Evolutionary conservation across 192 early-diverging fungal species (phyloP), one percentile per base, ranked within the genome.

Genomic region (Mortierella antarctica): DNA sequence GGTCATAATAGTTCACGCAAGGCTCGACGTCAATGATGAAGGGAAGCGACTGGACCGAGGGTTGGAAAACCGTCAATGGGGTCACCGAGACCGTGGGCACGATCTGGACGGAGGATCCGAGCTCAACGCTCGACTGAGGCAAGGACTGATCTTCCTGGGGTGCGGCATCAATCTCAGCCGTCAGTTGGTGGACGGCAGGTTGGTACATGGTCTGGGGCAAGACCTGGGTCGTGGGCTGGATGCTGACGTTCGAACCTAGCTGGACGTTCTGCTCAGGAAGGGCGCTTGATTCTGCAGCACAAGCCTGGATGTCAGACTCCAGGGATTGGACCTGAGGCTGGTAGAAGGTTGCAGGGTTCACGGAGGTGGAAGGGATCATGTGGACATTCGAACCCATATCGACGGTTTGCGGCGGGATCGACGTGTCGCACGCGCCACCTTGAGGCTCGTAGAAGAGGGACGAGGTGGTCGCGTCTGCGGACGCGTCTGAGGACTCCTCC

Each of bases 121-220:
- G 18, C 1, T 69, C 45, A 23, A 76, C 67, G 12, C 65, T 76
- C 12, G 74, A 76, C 61, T 76, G 74, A 21, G 74, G 66, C 18
- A 76, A 47, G 0, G 74, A 69, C 42, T 76, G 74, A 39, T 76
- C 67, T 23, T 67, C 6, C 23, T 61, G 20, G 20, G 73, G 44
- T 1, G 65, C 54, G 3, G 74, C 59, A 5, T 60, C 47, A 20
- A 76, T 48, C 5, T 41, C 49, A 0, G 74, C 64, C 1, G 58
- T 45, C 53, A 76, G 18, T 21, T 76, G 74, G 9, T 63, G 67
- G 14, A 76, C 67, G 21, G 47, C 47, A 7, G 66, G 74, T 46
- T 76, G 66, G 45, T 76, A 76, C 13, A 55, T 20, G 5, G 74
- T 76, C 53, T 76, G 66, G 39, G 74, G 66, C 14, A 69, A 40